phyloP scores from a whole-genome alignment of 345 rosid species.

The Crucihimalaya himalaica region DNA sequence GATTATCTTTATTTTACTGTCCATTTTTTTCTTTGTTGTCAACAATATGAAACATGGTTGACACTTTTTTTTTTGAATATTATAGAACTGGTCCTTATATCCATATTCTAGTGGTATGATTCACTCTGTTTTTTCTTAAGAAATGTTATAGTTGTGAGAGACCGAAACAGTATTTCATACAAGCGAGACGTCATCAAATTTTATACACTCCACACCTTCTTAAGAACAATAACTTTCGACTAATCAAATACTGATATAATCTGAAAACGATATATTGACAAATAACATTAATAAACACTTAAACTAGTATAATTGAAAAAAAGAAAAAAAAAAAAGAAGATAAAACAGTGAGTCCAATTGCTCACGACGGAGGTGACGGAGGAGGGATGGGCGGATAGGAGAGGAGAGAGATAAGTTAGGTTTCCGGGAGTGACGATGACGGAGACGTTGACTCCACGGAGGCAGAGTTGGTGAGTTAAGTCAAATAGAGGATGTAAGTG shows the following conservation, averaged over 20 bases:
- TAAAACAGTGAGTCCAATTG: too few species aligned
- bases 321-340: too few species aligned
- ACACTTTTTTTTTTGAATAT: neutral
- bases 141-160: neutral
- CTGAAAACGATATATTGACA: neutral
- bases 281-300: neutral
- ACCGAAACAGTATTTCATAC: constrained; percentile 1
- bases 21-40: neutral
- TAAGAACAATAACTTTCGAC: neutral
- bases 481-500: constrained; percentile 57
- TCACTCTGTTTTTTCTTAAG: neutral
- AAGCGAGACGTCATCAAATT: constrained; percentile 18
- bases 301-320: too few species aligned
- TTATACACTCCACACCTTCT: neutral
- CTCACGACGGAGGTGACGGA: constrained; percentile 35
- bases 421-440: constrained; percentile 55
- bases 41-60: neutral
- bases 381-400: constrained; percentile 46
- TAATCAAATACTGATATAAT: neutral
- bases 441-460: constrained; percentile 44
- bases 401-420: constrained; percentile 50
- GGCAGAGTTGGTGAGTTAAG: constrained; percentile 53
- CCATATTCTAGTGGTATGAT: neutral
- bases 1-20: too few species aligned
- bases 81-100: neutral